These are phyloP conservation scores for Clarkia xantiana DNA, from an alignment of 345 rosid species.

Conservation along the genomic window DNA sequence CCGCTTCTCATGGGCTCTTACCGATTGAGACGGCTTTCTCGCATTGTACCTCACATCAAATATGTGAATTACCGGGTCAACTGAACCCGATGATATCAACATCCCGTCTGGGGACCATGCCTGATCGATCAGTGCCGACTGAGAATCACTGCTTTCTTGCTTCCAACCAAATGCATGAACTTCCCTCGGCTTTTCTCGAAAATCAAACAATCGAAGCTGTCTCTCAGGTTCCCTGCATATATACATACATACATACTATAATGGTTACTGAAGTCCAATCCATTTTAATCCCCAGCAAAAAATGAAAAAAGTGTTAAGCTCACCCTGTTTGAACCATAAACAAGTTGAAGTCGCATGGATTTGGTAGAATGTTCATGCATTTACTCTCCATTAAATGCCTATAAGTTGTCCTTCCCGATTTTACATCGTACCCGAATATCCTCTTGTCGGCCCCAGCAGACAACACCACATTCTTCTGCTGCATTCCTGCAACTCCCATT, in stretches of 20 bases:
- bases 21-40: conserved; percentile 61
- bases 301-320: conserved; percentile 4
- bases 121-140: conserved; percentile 83
- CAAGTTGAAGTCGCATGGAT: conserved; percentile 85
- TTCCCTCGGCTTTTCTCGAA: conserved; percentile 63
- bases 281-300: neutral
- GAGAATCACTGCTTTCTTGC: conserved; percentile 90
- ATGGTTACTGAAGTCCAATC: neutral
- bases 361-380: conserved; percentile 90
- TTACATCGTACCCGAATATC: conserved; percentile 65
- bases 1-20: conserved; percentile 74
- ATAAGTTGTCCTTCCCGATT: conserved; percentile 52
- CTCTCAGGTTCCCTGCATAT: conserved; percentile 53
- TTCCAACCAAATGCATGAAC: conserved; percentile 85
- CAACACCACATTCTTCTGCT: conserved; percentile 52
- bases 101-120: conserved; percentile 93
- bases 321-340: conserved; percentile 97
- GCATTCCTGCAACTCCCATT: conserved; percentile 90
- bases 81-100: conserved; percentile 75
- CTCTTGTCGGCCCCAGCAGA: conserved; percentile 85
- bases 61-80: conserved; percentile 73
- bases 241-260: too few relatives aligned
- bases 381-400: conserved; percentile 75
- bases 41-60: conserved; percentile 81
- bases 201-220: conserved; percentile 72